Evolutionary conservation across 768 basidiomycete genomes (phyloP), one percentile per base, ranked within the genome.

Genomic region (Cubamyces sp.): DNA sequence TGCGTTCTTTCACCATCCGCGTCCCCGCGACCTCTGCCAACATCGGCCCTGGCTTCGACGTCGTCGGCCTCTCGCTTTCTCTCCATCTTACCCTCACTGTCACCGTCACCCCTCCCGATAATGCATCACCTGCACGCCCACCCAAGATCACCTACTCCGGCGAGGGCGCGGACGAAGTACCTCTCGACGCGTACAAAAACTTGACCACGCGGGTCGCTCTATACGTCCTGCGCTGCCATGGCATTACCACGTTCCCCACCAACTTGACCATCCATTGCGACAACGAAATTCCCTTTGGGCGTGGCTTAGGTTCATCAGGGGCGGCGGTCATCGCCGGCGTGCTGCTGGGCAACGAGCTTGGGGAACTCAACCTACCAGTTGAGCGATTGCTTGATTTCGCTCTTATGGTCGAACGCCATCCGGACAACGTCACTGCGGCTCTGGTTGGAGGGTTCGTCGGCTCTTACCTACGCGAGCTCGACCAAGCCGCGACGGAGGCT

Each of bases 281-380:
- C 74, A 99, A 99, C 75, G 86, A 96, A 75, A 98, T 99, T 69
- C 97, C 97, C 2, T 99, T 99, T 71, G 96, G 97, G 14, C 91
- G 97, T 57, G 97, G 97, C 12, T 82, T 99, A 52, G 97, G 97
- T 50, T 98, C 96, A 0, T 98, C 97, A 0, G 96, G 96, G 15
- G 97, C 97, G 3, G 96, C 97, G n/a, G 97, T 99, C 69, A 92
- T 99, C 69, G 96, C 95, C 0, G 97, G 97, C 43, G 95, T 97
- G 37, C 82, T 96, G 34, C 84, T 99, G 47, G 97, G 88, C 39
- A 84, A 94, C 71, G 81, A 85, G n/a, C 80, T 98, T 23, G 96
- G 92, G 16, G 66, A 83, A 18, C 83, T 98, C 63, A 71, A 81
- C 23, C 85, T 98, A 12, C 74, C 90, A 15, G 78, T 74, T 28